Percentiles rank a stretch among this genome's conserved stretches.
Evolutionary conservation across 768 basidiomycete genomes (phyloP).

Genomic region (Cystobasidiopsis lactophilus): DNA sequence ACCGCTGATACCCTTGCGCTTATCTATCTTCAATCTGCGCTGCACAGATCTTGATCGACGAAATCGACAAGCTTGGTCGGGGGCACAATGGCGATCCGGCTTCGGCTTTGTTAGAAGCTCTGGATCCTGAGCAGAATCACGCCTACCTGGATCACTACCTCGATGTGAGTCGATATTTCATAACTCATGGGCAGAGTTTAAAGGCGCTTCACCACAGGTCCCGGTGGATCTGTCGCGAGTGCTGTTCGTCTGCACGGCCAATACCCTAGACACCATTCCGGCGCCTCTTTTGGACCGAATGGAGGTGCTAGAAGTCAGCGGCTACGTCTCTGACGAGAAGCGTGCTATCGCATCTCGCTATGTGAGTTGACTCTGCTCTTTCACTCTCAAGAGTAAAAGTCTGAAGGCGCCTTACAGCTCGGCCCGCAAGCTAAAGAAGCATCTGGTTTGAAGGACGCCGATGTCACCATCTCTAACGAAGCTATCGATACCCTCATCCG

Average conservation of each 20-base stretch:
- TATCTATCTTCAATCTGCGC: not conserved
- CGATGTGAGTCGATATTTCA: slow-evolving; percentile 37
- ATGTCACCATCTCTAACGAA: slow-evolving; percentile 51
- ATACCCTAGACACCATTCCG: slow-evolving; percentile 72
- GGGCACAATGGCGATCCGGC: slow-evolving; percentile 74
- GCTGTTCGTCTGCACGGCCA: slow-evolving; percentile 93
- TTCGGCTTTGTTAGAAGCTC: slow-evolving; percentile 71
- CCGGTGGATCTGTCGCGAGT: slow-evolving; percentile 78
- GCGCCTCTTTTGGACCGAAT: slow-evolving; percentile 75
- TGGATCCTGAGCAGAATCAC: slow-evolving; percentile 52
- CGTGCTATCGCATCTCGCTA: slow-evolving; percentile 83
- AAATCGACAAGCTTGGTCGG: slow-evolving; percentile 54
- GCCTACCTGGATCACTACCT: slow-evolving; percentile 63
- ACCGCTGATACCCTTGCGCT: too few species aligned
- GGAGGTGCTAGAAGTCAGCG: slow-evolving; percentile 63
- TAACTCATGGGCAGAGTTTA: not conserved
- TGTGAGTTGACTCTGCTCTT: slow-evolving; percentile 19
- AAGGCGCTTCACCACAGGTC: slow-evolving; percentile 34
- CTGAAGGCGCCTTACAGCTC: slow-evolving; percentile 44
- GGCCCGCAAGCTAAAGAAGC: slow-evolving; percentile 83
- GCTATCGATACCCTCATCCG: slow-evolving; percentile 77
- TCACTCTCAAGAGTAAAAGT: slow-evolving; percentile 47
- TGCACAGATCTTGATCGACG: slow-evolving; percentile 32
- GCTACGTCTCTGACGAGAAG: slow-evolving; percentile 53
- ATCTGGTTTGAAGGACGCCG: slow-evolving; percentile 60